These are phyloP conservation scores for Nemania abortiva DNA, from an alignment of 2,329 filamentous ascomycete genomes.

Conservation along the genomic window DNA sequence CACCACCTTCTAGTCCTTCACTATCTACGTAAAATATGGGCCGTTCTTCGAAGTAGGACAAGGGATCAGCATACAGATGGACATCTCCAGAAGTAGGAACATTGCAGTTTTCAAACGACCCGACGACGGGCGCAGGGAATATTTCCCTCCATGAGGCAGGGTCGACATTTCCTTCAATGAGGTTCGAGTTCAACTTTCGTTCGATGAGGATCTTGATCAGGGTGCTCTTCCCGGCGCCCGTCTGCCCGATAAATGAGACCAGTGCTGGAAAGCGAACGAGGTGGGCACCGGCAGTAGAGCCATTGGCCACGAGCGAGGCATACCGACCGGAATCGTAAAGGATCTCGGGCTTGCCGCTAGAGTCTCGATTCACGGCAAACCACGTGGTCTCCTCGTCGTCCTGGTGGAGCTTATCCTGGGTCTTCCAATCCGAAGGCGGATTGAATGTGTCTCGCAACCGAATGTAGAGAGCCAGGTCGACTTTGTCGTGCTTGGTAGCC, in stretches of 20 bases:
- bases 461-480: neutral
- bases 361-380: neutral
- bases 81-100: slow-evolving; percentile 60
- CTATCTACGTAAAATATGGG: slow-evolving; percentile 63
- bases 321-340: neutral
- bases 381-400: neutral
- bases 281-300: neutral
- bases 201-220: slow-evolving; percentile 60
- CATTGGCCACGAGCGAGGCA: neutral
- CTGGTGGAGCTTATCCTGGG: neutral
- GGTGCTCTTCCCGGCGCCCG: slow-evolving; percentile 59
- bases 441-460: neutral
- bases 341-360: neutral
- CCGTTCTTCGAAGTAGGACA: slow-evolving; percentile 49
- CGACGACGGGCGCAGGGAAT: slow-evolving; percentile 51
- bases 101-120: slow-evolving; percentile 51
- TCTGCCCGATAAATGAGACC: slow-evolving; percentile 56
- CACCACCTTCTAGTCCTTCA: slow-evolving; percentile 62
- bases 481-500: neutral
- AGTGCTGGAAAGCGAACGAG: slow-evolving; percentile 31
- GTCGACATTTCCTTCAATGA: slow-evolving; percentile 38
- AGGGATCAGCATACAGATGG: slow-evolving; percentile 61
- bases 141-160: slow-evolving; percentile 42
- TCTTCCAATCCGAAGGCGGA: neutral
- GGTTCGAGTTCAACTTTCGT: neutral